Percentiles rank a stretch among this genome's conserved stretches.
Evolutionary conservation across 345 rosid genomes (phyloP).

Genomic region (Gossypium australe): DNA sequence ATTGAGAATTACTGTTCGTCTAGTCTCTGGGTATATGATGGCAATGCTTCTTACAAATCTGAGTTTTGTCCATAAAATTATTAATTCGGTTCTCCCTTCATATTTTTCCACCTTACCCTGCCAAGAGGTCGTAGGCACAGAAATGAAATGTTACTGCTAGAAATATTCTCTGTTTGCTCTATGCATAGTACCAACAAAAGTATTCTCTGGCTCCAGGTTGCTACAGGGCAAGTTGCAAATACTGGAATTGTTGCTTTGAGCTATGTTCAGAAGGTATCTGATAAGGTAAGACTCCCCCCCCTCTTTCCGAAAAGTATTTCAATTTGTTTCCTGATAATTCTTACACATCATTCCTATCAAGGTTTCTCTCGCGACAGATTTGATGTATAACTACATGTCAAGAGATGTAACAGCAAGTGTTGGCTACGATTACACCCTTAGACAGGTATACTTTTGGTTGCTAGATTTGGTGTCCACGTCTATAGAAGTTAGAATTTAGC

Average conservation of each 20-base stretch:
- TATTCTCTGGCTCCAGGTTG: slow-evolving; percentile 47
- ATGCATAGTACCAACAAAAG: neutral
- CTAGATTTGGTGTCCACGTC: neutral
- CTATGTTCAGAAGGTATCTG: slow-evolving; percentile 95
- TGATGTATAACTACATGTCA: slow-evolving; percentile 85
- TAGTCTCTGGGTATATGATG: neutral
- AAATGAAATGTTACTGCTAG: neutral
- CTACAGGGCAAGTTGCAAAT: slow-evolving; percentile 93
- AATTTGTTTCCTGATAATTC: neutral
- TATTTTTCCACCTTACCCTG: neutral
- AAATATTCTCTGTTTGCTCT: neutral
- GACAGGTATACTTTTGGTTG: slow-evolving; percentile 63
- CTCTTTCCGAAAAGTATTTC: neutral
- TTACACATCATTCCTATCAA: slow-evolving; percentile 22
- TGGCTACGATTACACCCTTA: slow-evolving; percentile 89
- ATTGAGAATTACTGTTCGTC: neutral
- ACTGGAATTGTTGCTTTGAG: slow-evolving; percentile 80
- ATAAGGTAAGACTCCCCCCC: slow-evolving; percentile 53
- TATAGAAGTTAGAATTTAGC: neutral
- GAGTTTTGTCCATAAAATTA: neutral
- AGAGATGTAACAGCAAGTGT: slow-evolving; percentile 83
- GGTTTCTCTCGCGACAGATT: slow-evolving; percentile 89
- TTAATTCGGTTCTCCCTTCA: neutral
- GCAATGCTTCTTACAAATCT: neutral
- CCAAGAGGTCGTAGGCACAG: neutral